A percentile compares a stretch with the other conserved stretches of the same genome.
Conservation (phyloP, 2,329 filamentous ascomycete species). For the Trichoderma citrinoviride region DNA sequence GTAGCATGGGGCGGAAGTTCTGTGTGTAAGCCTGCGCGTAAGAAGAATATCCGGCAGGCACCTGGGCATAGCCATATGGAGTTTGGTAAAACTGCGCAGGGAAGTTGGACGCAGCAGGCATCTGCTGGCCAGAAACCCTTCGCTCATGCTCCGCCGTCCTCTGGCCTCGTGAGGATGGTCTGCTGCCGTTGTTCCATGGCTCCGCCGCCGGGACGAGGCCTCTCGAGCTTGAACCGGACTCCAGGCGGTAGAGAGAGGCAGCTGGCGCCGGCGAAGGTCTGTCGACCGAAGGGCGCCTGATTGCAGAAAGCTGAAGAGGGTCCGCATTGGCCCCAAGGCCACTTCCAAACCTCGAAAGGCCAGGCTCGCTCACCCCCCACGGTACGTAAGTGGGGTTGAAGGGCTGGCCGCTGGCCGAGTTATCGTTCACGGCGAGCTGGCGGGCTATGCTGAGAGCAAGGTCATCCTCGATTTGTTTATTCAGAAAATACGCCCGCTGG, state of each 20-base stretch:
- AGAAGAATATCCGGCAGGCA: constrained; percentile 37
- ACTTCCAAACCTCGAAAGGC: constrained; percentile 29
- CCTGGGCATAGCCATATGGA: constrained; percentile 32
- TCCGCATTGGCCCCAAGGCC: constrained; percentile 37
- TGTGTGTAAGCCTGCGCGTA: constrained; percentile 40
- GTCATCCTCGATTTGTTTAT: constrained; percentile 41
- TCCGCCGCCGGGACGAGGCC: constrained; percentile 36
- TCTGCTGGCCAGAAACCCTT: constrained; percentile 36
- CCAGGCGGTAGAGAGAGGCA: constrained; percentile 31
- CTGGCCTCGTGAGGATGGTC: constrained; percentile 36
- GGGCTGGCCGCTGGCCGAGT: constrained; percentile 23
- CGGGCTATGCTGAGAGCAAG: constrained; percentile 37
- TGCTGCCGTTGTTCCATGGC: constrained; percentile 40
- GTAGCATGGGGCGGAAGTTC: constrained; percentile 33
- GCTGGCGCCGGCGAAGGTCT: constrained; percentile 35
- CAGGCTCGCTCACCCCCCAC: constrained; percentile 41
- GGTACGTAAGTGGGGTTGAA: constrained; percentile 46
- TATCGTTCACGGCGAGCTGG: constrained; percentile 36
- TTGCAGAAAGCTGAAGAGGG: constrained; percentile 27
- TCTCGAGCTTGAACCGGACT: constrained; percentile 28
- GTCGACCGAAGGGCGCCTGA: constrained; percentile 42
- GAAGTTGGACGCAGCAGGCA: constrained; percentile 28
- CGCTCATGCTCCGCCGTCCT: constrained; percentile 41
- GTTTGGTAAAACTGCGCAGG: constrained; percentile 33
- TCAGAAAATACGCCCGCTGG: constrained; percentile 38